A percentile compares a stretch with the other conserved stretches of the same genome.
Evolutionary conservation across 768 basidiomycete species (phyloP).

Genomic region (Roridomyces roridus): DNA sequence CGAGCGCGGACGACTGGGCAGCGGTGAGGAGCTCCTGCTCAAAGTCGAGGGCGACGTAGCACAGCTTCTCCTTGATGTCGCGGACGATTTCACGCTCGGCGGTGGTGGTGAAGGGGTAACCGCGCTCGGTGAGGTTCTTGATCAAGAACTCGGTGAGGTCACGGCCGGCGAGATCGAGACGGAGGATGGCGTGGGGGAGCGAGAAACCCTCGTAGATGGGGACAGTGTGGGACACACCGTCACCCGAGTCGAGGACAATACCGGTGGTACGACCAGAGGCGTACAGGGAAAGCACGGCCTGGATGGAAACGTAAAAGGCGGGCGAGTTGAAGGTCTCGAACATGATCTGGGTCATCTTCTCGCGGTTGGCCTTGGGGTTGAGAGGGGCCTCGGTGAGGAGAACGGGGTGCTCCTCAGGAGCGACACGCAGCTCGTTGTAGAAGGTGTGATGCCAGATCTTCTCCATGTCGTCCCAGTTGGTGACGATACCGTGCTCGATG

Average conservation of each 20-base stretch:
- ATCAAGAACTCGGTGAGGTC: constrained; percentile 67
- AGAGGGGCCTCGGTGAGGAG: constrained; percentile 74
- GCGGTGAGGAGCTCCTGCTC: constrained; percentile 27
- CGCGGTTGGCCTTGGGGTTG: constrained; percentile 76
- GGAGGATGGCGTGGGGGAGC: constrained; percentile 71
- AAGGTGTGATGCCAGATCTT: constrained; percentile 57
- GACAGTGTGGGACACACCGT: constrained; percentile 75
- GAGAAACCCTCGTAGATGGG: constrained; percentile 79
- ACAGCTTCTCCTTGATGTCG: constrained; percentile 77
- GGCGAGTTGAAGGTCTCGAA: constrained; percentile 80
- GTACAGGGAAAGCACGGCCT: constrained; percentile 73
- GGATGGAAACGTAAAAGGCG: constrained; percentile 75
- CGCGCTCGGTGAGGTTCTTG: constrained; percentile 72
- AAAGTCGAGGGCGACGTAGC: constrained; percentile 27
- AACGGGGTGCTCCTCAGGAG: constrained; percentile 77
- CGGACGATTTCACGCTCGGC: constrained; percentile 79
- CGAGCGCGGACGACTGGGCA: constrained; percentile 26
- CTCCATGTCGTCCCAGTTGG: constrained; percentile 29
- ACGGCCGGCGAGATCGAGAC: constrained; percentile 70
- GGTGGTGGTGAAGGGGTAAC: constrained; percentile 78
- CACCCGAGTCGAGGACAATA: constrained; percentile 79
- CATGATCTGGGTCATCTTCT: constrained; percentile 82
- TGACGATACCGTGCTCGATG: constrained; percentile 42
- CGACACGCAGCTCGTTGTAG: constrained; percentile 79
- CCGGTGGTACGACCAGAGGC: constrained; percentile 75